phyloP scores from a whole-genome alignment of 345 rosid genomes.

The Brassica rapa region DNA sequence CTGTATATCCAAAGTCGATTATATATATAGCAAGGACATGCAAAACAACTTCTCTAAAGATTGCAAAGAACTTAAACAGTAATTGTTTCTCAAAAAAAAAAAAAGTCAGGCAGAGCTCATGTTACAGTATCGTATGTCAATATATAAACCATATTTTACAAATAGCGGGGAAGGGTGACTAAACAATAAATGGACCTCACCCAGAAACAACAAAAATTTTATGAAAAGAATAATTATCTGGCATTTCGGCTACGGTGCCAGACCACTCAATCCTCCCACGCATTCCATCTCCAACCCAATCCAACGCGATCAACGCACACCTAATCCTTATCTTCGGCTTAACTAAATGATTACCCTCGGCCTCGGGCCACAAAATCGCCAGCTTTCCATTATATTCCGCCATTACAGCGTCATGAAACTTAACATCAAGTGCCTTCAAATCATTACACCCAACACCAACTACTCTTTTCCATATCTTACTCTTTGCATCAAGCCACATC shows the following conservation, averaged over 20 bases:
- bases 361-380: conserved; percentile 60
- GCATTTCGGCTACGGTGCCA: conserved; percentile 21
- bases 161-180: background rate
- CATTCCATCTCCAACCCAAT: conserved; percentile 45
- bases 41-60: background rate
- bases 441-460: background rate
- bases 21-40: background rate
- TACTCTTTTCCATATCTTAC: background rate
- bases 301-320: conserved; percentile 66
- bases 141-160: background rate
- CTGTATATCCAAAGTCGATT: too few relatives aligned
- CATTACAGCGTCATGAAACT: conserved; percentile 42
- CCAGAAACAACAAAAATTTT: background rate
- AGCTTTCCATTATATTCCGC: conserved; percentile 63
- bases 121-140: background rate
- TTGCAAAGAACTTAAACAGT: background rate
- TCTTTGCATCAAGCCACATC: conserved; percentile 52
- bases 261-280: conserved; percentile 65
- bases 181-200: background rate
- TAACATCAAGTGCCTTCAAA: background rate
- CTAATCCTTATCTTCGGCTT: conserved; percentile 42
- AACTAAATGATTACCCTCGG: background rate
- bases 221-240: background rate
- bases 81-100: background rate
- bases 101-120: background rate